Evolutionary conservation across 2,329 filamentous ascomycete species (phyloP).

Genomic region (Cercospora nicotianae): DNA sequence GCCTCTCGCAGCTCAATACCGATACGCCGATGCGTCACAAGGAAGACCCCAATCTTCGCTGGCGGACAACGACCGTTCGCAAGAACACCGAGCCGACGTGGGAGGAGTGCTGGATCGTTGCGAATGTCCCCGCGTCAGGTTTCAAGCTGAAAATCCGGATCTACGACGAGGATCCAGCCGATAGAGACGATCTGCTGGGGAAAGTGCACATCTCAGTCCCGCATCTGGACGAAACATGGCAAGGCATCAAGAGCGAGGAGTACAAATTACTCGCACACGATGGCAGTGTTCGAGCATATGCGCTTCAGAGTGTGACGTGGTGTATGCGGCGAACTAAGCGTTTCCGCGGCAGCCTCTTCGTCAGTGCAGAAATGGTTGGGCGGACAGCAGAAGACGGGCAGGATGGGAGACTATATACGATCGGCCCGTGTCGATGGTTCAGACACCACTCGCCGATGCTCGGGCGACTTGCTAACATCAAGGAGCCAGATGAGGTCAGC

Average conservation of each 20-base stretch:
- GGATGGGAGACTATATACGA: conserved; percentile 70
- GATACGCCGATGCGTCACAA: conserved; percentile 74
- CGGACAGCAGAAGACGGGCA: conserved; percentile 62
- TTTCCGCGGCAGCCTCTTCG: conserved; percentile 67
- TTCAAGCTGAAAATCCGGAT: conserved; percentile 83
- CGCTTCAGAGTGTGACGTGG: conserved; percentile 67
- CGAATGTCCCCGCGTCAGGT: conserved; percentile 77
- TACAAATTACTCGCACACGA: conserved; percentile 79
- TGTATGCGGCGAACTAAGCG: conserved; percentile 62
- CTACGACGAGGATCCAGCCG: conserved; percentile 85
- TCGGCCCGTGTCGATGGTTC: conserved; percentile 74
- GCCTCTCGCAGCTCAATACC: conserved; percentile 73
- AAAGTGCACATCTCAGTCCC: conserved; percentile 73
- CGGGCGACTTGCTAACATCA: conserved; percentile 70
- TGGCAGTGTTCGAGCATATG: conserved; percentile 83
- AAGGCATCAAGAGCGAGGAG: conserved; percentile 62
- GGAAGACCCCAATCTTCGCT: conserved; percentile 73
- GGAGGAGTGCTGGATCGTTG: conserved; percentile 84
- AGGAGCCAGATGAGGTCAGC: conserved; percentile 53
- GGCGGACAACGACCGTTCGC: conserved; percentile 75
- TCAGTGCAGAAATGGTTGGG: conserved; percentile 78
- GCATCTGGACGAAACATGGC: conserved; percentile 64
- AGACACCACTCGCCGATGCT: conserved; percentile 89
- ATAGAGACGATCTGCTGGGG: conserved; percentile 83
- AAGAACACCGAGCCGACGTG: conserved; percentile 73